These are phyloP conservation scores for Cajanus cajan DNA, from an alignment of 306 rosid species.

Conservation along the genomic window DNA sequence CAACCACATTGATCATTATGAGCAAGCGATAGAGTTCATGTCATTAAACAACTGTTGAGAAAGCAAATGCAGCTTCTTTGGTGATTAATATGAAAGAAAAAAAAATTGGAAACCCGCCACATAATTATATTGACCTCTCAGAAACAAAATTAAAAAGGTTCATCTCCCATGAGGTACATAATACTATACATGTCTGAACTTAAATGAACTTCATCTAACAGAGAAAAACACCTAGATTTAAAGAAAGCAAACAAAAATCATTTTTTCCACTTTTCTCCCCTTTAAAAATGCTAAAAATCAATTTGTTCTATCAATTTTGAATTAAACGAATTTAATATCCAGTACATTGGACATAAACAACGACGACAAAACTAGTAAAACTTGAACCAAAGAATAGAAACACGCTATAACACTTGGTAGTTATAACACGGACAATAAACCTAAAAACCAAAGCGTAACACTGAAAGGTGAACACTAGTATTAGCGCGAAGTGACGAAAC, in stretches of 20 bases:
- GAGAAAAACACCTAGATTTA: neutral
- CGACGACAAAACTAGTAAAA: neutral
- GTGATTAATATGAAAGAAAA: neutral
- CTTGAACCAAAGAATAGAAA: neutral
- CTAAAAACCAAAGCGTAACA: neutral
- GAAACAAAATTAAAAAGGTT: neutral
- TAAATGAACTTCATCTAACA: neutral
- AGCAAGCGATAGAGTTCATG: neutral
- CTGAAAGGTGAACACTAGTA: neutral
- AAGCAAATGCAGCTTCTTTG: neutral
- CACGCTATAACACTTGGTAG: neutral
- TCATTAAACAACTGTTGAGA: neutral
- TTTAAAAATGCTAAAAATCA: neutral
- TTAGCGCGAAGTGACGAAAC: neutral
- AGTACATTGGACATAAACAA: neutral
- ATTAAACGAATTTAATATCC: neutral
- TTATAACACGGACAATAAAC: neutral
- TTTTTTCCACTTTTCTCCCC: neutral
- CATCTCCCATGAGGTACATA: neutral
- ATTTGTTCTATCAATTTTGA: neutral
- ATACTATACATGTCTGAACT: neutral
- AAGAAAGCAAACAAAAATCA: neutral
- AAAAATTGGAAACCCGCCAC: too few relatives aligned
- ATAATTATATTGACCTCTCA: too few relatives aligned
- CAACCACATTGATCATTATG: neutral